phyloP scores from a whole-genome alignment of 2,329 filamentous ascomycete genomes.

The Hymenoscyphus salicellus region DNA sequence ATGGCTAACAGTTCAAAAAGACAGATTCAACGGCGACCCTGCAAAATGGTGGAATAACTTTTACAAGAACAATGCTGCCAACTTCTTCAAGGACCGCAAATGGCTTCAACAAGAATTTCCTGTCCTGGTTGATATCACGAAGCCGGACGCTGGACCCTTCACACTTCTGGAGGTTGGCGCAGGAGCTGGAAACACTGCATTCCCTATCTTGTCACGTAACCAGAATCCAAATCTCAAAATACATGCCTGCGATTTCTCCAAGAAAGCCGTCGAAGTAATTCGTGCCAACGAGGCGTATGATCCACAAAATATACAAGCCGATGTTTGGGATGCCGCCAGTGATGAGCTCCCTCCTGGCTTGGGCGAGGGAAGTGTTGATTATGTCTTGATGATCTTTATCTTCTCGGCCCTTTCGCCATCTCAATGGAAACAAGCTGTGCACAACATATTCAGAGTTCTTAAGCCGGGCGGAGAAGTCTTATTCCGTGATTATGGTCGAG shows the following conservation, averaged over 20 bases:
- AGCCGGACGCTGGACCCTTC: constrained; percentile 64
- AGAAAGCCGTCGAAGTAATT: constrained; percentile 92
- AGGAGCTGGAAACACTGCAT: constrained; percentile 93
- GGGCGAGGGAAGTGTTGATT: constrained; percentile 75
- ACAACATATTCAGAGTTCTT: constrained; percentile 76
- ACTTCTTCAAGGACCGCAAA: constrained; percentile 98
- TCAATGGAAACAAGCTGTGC: constrained; percentile 80
- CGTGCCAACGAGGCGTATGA: constrained; percentile 75
- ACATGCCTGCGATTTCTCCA: constrained; percentile 94
- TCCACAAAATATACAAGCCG: constrained; percentile 70
- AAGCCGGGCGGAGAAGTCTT: constrained; percentile 92
- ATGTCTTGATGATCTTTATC: constrained; percentile 94
- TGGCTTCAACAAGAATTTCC: constrained; percentile 97
- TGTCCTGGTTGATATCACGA: constrained; percentile 72
- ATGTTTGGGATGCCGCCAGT: constrained; percentile 88
- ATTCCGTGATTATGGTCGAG: constrained; percentile 94
- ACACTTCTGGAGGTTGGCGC: constrained; percentile 87
- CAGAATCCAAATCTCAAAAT: constrained; percentile 77
- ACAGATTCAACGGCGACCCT: constrained; percentile 82
- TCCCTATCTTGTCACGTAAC: constrained; percentile 82
- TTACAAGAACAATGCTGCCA: constrained; percentile 94
- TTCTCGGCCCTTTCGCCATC: constrained; percentile 84
- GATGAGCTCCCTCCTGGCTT: constrained; percentile 73
- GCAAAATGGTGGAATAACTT: constrained; percentile 98
- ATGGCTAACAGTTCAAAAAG: constrained; percentile 48